Evolutionary conservation across 768 basidiomycete genomes (phyloP), one percentile per base, ranked within the genome.

Genomic region (Gloeostereum incarnatum): DNA sequence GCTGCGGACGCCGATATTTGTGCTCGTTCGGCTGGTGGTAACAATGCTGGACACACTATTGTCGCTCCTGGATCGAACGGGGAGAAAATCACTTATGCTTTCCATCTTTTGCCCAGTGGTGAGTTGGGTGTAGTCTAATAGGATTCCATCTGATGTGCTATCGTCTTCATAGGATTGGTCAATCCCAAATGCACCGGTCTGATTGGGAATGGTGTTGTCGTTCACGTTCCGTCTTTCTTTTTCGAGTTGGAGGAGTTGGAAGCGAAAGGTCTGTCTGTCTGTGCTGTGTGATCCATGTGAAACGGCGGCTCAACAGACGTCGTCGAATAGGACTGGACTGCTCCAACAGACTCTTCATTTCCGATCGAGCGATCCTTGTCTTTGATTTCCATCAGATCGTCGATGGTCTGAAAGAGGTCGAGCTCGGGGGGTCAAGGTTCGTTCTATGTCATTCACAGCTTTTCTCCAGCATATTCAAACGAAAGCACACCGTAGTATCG

Each of bases 361-460:
- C 94, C 18, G 92, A 98, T 62, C 82, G 96, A 45, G 90, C 96
- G 3, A 90, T 94, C 46, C 80, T 99, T 44, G 96, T 99, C 23
- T 92, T 99, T 53, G 96, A 98, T 57, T 98, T 99, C 60, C 96
- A 99, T 62, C 96, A 99, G 66, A 97, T 98, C 53, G 96, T 98
- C 20, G 96, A 99, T 55, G 96, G 96, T 4, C 65, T 99, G 52
- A 99, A 98, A 58, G 96, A 99, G 59, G 89, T 91, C 26, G 96
- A 98, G 57, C 75, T 98, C 17, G 96, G 96, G 17, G 87, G 89
- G 6, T 81, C 79, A 1, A 87, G 82, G 81, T 81, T 48, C 23
- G 49, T 46, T 41, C 34, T 27, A 22, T 18, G 17, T 30, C 37
- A 35, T 13, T 10, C 32, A 10, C 14, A 23, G 10, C 6, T 25